Base-by-base conservation (phyloP, 75 land plant genomes). In the Cupressus sempervirens region DNA sequence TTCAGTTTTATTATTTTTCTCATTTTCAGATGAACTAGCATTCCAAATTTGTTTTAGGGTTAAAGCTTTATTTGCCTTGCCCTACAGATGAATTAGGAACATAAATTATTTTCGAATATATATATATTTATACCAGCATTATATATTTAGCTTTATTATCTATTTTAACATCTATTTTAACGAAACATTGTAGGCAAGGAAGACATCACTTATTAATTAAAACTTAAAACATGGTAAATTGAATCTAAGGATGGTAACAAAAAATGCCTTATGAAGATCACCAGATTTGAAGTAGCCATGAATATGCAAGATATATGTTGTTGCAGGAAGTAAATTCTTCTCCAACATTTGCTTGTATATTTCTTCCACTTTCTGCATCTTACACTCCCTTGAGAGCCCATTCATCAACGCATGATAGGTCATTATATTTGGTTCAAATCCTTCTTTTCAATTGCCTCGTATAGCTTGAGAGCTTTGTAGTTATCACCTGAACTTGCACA, bases 261-360 rank as follows among this genome's bases (percentile, higher is more conserved):
- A n/a, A 81, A 88, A 83, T 30, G 95, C 95, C 79, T 89, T 90
- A 30, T 86, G 30, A 52, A 88, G 86, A 77, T 91, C 90, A 34
- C 93, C 93, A 48, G 87, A 93, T 82, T 91, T 90, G 0, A 84
- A 90, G 81, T 88, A 91, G 12, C 87, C 87, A 54, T 89, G 89
- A 62, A 94, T 89, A 35, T 90, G 72, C 12, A 85, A 83, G 87
- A 93, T 94, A 86, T 89, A 94, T 15, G 87, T 84, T n/a, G 80
- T 10, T 20, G 76, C 83, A 83, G 90, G 92, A 81, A 10, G 41
- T 62, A 91, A 34, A 84, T 38, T 54, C 54, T 84, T 83, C 80
- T 86, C 83, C 23, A 86, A 35, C 94, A 94, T 92, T 54, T 89
- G 83, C 11, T 81, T 2, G 48, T 70, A 67, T 26, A 92, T 30